Evolutionary conservation across 2,329 filamentous ascomycete genomes (phyloP).

Genomic region (Shiraia bambusicola): DNA sequence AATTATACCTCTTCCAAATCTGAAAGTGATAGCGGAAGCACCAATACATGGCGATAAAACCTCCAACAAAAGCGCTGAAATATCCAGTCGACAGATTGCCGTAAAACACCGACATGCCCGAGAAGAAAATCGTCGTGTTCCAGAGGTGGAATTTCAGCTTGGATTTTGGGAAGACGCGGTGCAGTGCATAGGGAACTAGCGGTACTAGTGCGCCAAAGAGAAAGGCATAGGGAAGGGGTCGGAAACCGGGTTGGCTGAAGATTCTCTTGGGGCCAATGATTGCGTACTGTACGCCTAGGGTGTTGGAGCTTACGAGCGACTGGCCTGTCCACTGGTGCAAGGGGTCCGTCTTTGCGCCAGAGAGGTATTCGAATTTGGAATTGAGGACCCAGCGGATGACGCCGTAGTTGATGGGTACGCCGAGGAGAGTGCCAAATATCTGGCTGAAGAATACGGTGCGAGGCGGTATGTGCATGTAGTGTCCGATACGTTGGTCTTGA

Average conservation of each 20-base stretch:
- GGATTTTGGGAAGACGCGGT: slow-evolving; percentile 55
- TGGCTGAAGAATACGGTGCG: slow-evolving; percentile 63
- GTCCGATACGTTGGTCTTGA: slow-evolving; percentile 65
- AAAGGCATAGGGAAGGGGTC: slow-evolving; percentile 56
- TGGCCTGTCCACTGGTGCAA: slow-evolving; percentile 65
- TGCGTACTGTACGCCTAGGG: slow-evolving; percentile 61
- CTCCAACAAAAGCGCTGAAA: slow-evolving; percentile 58
- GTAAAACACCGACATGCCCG: slow-evolving; percentile 57
- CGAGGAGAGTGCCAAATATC: slow-evolving; percentile 60
- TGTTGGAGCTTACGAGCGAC: slow-evolving; percentile 53
- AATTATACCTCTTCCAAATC: slow-evolving; percentile 63
- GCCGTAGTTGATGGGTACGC: slow-evolving; percentile 63
- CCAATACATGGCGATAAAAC: slow-evolving; percentile 62
- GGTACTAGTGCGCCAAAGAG: slow-evolving; percentile 53
- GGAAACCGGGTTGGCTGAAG: slow-evolving; percentile 53
- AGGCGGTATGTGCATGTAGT: slow-evolving; percentile 64
- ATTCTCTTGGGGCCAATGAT: slow-evolving; percentile 57
- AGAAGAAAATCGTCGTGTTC: slow-evolving; percentile 65
- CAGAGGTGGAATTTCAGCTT: slow-evolving; percentile 58
- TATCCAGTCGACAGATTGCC: slow-evolving; percentile 64
- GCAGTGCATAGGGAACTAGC: slow-evolving; percentile 53
- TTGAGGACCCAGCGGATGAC: slow-evolving; percentile 62
- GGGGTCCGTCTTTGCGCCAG: slow-evolving; percentile 54
- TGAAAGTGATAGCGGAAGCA: slow-evolving; percentile 58
- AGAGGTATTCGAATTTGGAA: slow-evolving; percentile 58